Percentiles rank a stretch among this genome's conserved stretches.
Evolutionary conservation across 768 basidiomycete species (phyloP).

Genomic region (Lentinus tigrinus): DNA sequence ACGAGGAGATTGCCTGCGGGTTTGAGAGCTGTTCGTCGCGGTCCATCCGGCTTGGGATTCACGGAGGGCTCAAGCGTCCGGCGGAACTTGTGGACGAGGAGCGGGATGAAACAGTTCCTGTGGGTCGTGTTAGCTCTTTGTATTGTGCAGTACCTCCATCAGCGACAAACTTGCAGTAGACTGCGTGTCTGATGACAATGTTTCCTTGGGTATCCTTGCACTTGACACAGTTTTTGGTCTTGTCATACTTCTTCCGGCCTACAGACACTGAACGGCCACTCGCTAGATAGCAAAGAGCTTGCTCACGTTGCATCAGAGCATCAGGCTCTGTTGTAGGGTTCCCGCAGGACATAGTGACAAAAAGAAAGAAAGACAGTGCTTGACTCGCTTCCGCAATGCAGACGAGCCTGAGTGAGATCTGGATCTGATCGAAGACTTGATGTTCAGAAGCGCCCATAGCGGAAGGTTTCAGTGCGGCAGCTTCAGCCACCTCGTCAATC

Average conservation of each 20-base stretch:
- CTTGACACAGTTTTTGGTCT: slow-evolving; percentile 65
- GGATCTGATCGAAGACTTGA: slow-evolving; percentile 1
- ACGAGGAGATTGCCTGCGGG: slow-evolving; percentile 69
- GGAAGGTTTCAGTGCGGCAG: neutral
- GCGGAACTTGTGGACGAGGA: slow-evolving; percentile 63
- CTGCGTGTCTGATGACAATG: slow-evolving; percentile 73
- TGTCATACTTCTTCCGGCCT: slow-evolving; percentile 71
- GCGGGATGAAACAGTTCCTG: slow-evolving; percentile 67
- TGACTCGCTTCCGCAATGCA: neutral
- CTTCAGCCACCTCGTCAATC: neutral
- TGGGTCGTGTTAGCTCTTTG: neutral
- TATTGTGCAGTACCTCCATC: neutral
- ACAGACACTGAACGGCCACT: neutral
- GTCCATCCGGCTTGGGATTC: slow-evolving; percentile 53
- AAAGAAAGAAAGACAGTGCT: neutral
- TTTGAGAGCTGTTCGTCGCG: slow-evolving; percentile 58
- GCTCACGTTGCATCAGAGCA: slow-evolving; percentile 67
- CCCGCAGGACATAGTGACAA: slow-evolving; percentile 44
- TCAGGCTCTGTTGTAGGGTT: slow-evolving; percentile 60
- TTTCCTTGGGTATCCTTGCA: slow-evolving; percentile 68
- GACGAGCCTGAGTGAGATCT: slow-evolving; percentile 7
- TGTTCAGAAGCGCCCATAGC: slow-evolving; percentile 7
- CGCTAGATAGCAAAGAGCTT: neutral
- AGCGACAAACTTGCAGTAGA: slow-evolving; percentile 72
- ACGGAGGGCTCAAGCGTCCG: slow-evolving; percentile 63